phyloP scores from a whole-genome alignment of 805 yeast genomes.

The Wickerhamomyces bisporus region DNA sequence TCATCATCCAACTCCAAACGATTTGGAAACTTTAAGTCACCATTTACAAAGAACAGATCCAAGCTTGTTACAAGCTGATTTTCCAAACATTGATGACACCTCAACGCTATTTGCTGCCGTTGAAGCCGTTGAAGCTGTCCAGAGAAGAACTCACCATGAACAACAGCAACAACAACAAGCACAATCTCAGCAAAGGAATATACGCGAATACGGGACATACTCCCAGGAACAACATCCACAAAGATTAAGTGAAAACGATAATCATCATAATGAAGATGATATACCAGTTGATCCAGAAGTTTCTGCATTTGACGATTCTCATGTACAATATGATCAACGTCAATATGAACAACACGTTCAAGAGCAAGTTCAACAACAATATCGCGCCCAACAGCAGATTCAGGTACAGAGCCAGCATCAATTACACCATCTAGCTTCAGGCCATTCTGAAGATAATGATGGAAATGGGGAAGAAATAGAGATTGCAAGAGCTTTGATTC shows the following conservation, averaged over 20 bases:
- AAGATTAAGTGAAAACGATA: neutral
- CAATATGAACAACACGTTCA: conserved; percentile 2
- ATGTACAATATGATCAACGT: conserved; percentile 2
- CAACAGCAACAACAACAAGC: conserved; percentile 1
- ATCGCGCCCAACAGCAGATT: neutral
- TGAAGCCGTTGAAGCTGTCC: conserved; percentile 57
- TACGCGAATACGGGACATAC: neutral
- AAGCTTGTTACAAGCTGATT: conserved; percentile 17
- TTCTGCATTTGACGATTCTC: conserved; percentile 36
- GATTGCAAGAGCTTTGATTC: conserved; percentile 61
- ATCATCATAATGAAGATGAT: conserved; percentile 22
- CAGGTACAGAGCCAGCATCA: conserved; percentile 3
- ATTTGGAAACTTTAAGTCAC: conserved; percentile 3
- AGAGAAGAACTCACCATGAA: conserved; percentile 20
- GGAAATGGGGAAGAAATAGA: conserved; percentile 52
- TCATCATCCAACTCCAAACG: conserved; percentile 3
- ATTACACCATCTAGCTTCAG: neutral
- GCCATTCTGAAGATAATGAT: conserved; percentile 12
- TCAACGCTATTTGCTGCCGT: conserved; percentile 46
- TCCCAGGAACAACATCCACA: conserved; percentile 1
- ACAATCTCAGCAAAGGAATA: neutral
- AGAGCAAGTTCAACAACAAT: conserved; percentile 3
- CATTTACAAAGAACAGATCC: conserved; percentile 15
- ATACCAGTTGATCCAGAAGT: conserved; percentile 60
- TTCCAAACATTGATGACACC: conserved; percentile 21